Conservation (phyloP, 345 rosid genomes). For the Eucalyptus lansdowneana region DNA sequence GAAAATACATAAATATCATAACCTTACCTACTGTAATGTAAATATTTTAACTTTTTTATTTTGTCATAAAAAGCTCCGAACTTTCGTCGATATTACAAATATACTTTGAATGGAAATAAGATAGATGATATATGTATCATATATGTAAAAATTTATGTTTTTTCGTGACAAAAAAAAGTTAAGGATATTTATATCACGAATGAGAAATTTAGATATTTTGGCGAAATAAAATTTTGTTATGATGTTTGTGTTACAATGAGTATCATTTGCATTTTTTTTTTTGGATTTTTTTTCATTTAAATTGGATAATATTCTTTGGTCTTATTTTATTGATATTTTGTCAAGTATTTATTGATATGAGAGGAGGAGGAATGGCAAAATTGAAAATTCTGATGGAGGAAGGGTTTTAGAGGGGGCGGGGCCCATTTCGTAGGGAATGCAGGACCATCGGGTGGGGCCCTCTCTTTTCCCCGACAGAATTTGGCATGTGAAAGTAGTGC, state of each 20-base stretch:
- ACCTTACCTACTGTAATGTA: not conserved
- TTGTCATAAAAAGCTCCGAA: no score
- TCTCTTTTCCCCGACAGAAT: not conserved
- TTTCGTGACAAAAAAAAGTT: no score
- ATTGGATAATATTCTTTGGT: not conserved
- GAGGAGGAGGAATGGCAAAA: not conserved
- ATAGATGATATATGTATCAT: no score
- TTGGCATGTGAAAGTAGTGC: not conserved
- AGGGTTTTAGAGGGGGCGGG: not conserved
- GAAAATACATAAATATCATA: no score
- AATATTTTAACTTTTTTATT: no score
- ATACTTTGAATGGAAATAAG: no score
- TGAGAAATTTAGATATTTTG: no score
- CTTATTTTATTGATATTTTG: not conserved
- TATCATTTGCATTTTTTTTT: not conserved
- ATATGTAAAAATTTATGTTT: no score
- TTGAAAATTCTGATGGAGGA: not conserved
- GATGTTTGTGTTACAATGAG: not conserved
- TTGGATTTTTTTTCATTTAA: not conserved
- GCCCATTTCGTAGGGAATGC: not conserved
- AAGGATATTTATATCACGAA: no score
- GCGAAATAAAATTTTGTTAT: no score
- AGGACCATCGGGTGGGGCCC: not conserved
- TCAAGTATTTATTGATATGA: not conserved
- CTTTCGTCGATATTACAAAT: rapidly evolving